Base-by-base conservation (phyloP, 2,329 filamentous ascomycete species). In the Colletotrichum tamarilloi region DNA sequence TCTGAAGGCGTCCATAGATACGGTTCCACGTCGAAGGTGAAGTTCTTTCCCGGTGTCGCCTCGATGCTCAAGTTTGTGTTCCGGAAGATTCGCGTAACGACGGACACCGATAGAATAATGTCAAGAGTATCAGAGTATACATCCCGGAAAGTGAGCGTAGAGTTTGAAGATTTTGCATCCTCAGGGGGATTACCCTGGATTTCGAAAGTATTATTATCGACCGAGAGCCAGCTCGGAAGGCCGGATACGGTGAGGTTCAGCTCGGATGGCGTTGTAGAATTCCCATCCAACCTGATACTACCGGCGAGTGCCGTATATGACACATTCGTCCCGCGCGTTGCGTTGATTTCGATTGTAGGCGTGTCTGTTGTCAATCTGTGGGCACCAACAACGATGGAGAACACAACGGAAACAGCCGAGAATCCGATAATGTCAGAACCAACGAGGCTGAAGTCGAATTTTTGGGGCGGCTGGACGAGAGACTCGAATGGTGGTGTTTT, bases 351-450 rank as follows among this genome's bases (percentile, higher is more conserved):
- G 65, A 94, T 83, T 9, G 85, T 79, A 6, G 88, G 87, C 11
- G 90, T 85, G 2, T 88, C 87, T 74, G 93, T 92, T 1, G 88
- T 88, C 53, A 97, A 84, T 76, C 92, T 88, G 80, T 95, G 93
- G 65, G 86, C 89, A 58, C 92, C 92, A 24, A 97, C 91, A 2
- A 92, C 86, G 46, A 98, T 88, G 6, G 91, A 90, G 80, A 97
- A 97, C 0, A 85, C 83, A 65, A 93, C 79, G 1, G 89, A 88
- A 11, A 89, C 87, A 1, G 91, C 92, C 5, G 93, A 89, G 79
- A 95, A 98, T 1, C 94, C 94, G n/a, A 89, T 85, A 22, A 95
- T 89, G 79, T 97, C 93, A 1, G 93, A 96, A 1, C 94, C 94
- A 63, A 97, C 90, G 7, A 97, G 85, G 73, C 90, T 87, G 70